phyloP scores from a whole-genome alignment of 257 asterid species.

The Solanum virginianum region DNA sequence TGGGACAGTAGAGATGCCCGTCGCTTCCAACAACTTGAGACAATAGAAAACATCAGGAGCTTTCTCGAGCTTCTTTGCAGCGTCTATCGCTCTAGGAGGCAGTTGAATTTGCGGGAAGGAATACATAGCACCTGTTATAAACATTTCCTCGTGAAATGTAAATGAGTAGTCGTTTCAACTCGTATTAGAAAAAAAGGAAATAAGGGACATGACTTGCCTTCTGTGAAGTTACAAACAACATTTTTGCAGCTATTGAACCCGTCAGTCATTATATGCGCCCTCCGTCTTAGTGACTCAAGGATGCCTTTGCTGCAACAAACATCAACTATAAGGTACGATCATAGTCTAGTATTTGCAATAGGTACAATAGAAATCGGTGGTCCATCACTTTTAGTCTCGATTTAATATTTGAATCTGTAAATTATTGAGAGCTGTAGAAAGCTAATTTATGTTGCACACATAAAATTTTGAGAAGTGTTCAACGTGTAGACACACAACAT shows the following conservation, averaged over 20 bases:
- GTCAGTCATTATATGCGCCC: slow-evolving; percentile 89
- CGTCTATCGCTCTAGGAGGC: slow-evolving; percentile 82
- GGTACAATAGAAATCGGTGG: not conserved
- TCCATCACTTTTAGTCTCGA: too few relatives aligned
- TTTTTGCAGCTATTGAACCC: slow-evolving; percentile 97
- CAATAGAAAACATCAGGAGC: slow-evolving; percentile 90
- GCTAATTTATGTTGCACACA: too few relatives aligned
- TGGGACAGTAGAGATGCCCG: slow-evolving; percentile 97
- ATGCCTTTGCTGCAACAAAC: slow-evolving; percentile 67
- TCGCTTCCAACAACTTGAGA: slow-evolving; percentile 88
- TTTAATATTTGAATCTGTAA: too few relatives aligned
- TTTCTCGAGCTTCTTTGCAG: slow-evolving; percentile 72
- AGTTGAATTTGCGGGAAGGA: slow-evolving; percentile 95
- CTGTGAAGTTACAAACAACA: slow-evolving; percentile 90
- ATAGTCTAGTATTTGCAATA: not conserved
- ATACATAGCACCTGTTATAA: slow-evolving; percentile 85
- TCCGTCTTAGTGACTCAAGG: slow-evolving; percentile 76
- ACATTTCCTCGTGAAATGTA: not conserved
- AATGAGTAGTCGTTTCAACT: not conserved
- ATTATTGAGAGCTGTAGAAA: too few relatives aligned
- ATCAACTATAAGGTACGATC: not conserved
- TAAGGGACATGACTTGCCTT: slow-evolving; percentile 31
- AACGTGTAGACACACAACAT: not conserved
- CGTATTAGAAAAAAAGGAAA: not conserved
- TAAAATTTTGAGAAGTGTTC: too few relatives aligned